These are phyloP conservation scores for Pleurotus sapidus DNA, from an alignment of 768 basidiomycete species.

Conservation along the genomic window DNA sequence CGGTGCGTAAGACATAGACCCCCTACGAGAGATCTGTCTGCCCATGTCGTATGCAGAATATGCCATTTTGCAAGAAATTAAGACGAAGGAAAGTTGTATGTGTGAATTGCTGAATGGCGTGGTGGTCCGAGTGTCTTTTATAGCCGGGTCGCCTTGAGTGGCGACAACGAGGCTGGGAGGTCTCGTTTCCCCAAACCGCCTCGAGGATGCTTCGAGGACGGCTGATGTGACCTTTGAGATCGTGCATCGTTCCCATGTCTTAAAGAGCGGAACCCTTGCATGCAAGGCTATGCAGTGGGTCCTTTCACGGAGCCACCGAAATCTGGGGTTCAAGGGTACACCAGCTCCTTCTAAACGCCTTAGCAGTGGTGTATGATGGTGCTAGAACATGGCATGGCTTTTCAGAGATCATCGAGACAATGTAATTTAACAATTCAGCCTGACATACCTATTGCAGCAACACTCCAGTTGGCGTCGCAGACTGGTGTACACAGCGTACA, in stretches of 20 bases:
- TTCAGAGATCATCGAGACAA: no score
- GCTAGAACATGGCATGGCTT: no score
- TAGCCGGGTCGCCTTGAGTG: conserved; percentile 5
- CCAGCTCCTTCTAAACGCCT: no score
- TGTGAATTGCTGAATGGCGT: neutral
- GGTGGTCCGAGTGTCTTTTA: neutral
- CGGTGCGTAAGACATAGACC: conserved; percentile 8
- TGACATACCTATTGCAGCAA: no score
- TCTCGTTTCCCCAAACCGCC: conserved; percentile 10
- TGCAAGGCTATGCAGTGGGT: neutral
- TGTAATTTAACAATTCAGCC: no score
- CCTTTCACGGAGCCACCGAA: conserved; percentile 1
- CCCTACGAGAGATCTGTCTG: conserved; percentile 10
- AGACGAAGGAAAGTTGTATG: neutral
- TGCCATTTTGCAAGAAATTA: conserved; percentile 25
- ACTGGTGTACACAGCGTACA: no score
- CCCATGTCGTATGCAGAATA: conserved; percentile 40
- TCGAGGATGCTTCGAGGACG: conserved; percentile 17
- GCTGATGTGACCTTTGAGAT: conserved; percentile 6
- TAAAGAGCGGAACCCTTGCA: neutral
- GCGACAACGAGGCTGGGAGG: conserved; percentile 12
- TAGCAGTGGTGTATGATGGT: no score
- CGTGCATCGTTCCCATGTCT: conserved; percentile 3
- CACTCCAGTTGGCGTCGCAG: no score
- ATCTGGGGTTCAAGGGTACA: conserved; percentile 6